Conservation (phyloP, 176 grass and related monocot genomes). For the Phoenix roebelenii region DNA sequence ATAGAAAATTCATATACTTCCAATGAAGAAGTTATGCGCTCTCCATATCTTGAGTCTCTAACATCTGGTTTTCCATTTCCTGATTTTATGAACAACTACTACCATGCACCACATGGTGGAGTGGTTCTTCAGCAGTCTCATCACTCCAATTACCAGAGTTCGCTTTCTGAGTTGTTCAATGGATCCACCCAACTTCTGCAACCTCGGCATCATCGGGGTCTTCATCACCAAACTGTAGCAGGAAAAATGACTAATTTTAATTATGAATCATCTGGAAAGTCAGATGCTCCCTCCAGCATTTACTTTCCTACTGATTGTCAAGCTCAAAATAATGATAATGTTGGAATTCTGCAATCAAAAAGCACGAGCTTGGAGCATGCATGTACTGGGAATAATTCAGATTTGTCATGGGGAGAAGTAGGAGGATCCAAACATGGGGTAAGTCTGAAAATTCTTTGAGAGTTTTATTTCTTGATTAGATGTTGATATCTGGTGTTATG, state of each 20-base stretch:
- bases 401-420: not conserved
- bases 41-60: too few species aligned
- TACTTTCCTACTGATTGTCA: not conserved
- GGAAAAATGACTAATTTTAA: not conserved
- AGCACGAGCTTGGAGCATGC: too few species aligned
- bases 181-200: not conserved
- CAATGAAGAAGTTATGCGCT: too few species aligned
- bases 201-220: not conserved
- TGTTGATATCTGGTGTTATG: too few species aligned
- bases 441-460: not conserved
- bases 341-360: too few species aligned
- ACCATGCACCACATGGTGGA: too few species aligned
- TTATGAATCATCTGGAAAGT: not conserved
- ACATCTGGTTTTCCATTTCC: too few species aligned
- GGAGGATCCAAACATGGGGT: not conserved
- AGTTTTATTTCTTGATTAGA: too few species aligned
- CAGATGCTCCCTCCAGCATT: not conserved
- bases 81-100: too few species aligned
- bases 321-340: not conserved
- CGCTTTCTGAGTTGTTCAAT: too few species aligned
- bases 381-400: not conserved
- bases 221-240: not conserved
- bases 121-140: not conserved
- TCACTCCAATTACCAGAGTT: too few species aligned
- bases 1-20: too few species aligned